These are phyloP conservation scores for Austroboletus olivaceoglutinosus DNA, from an alignment of 1,284 basidiomycete genomes.

Conservation along the genomic window DNA sequence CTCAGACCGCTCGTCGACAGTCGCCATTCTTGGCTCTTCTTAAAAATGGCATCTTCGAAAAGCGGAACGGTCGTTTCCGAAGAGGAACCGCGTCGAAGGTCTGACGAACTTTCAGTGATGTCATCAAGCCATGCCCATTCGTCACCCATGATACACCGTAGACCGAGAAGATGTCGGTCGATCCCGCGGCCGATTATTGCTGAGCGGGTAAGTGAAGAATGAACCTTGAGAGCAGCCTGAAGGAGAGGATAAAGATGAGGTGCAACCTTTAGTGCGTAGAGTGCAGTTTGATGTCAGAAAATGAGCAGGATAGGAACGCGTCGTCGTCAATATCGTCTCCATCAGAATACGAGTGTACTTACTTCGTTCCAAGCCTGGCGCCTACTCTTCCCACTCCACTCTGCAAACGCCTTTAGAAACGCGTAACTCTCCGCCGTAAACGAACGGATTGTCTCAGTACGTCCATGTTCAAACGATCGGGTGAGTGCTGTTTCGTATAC, in stretches of 20 bases:
- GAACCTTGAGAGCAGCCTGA: slow-evolving; percentile 73
- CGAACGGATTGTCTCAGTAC: slow-evolving; percentile 91
- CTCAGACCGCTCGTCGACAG: slow-evolving; percentile 90
- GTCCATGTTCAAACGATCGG: slow-evolving; percentile 84
- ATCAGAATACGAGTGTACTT: slow-evolving; percentile 5
- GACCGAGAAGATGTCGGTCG: slow-evolving; percentile 89
- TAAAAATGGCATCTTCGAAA: slow-evolving; percentile 81
- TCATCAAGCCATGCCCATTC: slow-evolving; percentile 35
- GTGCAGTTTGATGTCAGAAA: neutral
- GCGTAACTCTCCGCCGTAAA: slow-evolving; percentile 74
- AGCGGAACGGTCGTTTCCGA: slow-evolving; percentile 42
- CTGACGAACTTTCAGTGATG: neutral
- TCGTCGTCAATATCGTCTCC: neutral
- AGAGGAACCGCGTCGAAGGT: neutral
- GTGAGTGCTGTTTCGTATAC: slow-evolving; percentile 97
- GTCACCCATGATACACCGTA: slow-evolving; percentile 63
- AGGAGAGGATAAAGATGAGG: slow-evolving; percentile 24
- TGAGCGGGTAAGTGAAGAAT: slow-evolving; percentile 75
- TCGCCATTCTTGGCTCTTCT: slow-evolving; percentile 82
- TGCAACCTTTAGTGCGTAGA: slow-evolving; percentile 10
- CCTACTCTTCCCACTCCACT: slow-evolving; percentile 13
- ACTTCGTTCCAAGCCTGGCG: slow-evolving; percentile 9
- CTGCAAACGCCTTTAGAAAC: slow-evolving; percentile 47
- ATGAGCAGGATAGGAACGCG: too few species aligned
- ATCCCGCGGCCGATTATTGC: slow-evolving; percentile 85